phyloP scores from a whole-genome alignment of 2,329 filamentous ascomycete genomes.

The Aspergillus hiratsukae region DNA sequence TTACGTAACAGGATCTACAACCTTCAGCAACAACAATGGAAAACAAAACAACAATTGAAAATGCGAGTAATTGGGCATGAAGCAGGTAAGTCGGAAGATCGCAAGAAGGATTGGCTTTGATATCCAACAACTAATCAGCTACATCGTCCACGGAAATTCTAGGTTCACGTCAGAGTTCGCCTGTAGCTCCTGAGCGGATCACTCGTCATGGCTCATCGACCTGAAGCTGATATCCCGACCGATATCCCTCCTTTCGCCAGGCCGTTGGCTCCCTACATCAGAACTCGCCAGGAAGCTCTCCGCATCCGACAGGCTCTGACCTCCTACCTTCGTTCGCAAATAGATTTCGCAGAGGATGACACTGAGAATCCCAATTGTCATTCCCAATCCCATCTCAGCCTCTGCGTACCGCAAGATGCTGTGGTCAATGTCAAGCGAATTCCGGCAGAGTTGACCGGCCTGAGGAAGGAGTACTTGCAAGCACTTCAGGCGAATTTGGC shows the following conservation, averaged over 20 bases:
- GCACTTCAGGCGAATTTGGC: slow-evolving; percentile 41
- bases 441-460: slow-evolving; percentile 38
- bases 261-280: slow-evolving; percentile 37
- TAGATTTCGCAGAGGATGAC: slow-evolving; percentile 28
- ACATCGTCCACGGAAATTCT: neutral
- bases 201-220: slow-evolving; percentile 20
- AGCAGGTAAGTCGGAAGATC: neutral
- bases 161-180: neutral
- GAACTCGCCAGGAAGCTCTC: slow-evolving; percentile 34
- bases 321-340: slow-evolving; percentile 33
- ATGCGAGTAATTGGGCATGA: neutral
- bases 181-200: neutral
- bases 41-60: neutral
- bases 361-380: slow-evolving; percentile 14
- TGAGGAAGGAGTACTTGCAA: slow-evolving; percentile 43
- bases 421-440: slow-evolving; percentile 31
- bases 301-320: slow-evolving; percentile 38
- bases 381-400: slow-evolving; percentile 29
- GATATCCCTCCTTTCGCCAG: slow-evolving; percentile 33
- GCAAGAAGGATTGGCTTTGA: neutral
- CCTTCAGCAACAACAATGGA: slow-evolving; percentile 3
- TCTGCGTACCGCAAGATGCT: slow-evolving; percentile 31
- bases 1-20: slow-evolving; percentile 7
- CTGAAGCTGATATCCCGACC: slow-evolving; percentile 12
- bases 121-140: neutral